phyloP scores from a whole-genome alignment of 495 filamentous ascomycete species.

The Hyaloscypha bicolor region DNA sequence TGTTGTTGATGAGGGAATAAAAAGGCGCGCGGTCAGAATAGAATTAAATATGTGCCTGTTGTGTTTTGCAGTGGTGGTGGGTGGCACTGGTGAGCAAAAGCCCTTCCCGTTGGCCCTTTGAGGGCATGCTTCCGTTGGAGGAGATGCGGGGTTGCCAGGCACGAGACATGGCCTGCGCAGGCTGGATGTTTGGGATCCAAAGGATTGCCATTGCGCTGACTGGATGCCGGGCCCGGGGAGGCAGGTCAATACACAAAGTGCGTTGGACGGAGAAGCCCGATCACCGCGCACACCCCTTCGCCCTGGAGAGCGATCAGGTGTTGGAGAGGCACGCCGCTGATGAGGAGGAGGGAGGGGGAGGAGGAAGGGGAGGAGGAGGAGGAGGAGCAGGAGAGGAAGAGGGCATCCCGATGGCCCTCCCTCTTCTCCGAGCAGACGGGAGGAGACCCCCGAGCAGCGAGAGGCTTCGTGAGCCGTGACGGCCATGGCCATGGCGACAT shows the following conservation, averaged over 20 bases:
- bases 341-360: not conserved
- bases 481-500: not conserved
- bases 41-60: conserved; percentile 3
- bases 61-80: conserved; percentile 3
- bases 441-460: not conserved
- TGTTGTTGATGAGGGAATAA: conserved; percentile 4
- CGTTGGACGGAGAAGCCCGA: not conserved
- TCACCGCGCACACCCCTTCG: not conserved
- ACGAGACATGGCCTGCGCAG: conserved; percentile 1
- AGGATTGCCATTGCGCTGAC: not conserved
- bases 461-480: not conserved
- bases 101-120: not conserved
- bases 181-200: not conserved
- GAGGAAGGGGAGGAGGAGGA: too few relatives aligned
- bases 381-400: too few relatives aligned
- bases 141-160: conserved; percentile 11
- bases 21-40: not conserved
- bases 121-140: not conserved
- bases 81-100: not conserved
- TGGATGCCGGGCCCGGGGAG: not conserved
- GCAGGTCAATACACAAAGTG: not conserved
- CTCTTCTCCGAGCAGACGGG: not conserved
- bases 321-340: not conserved
- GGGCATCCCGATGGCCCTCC: not conserved
- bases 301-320: not conserved